These are phyloP conservation scores for Acanthochlamys bracteata DNA, from an alignment of 106 monocot species.

Conservation along the genomic window DNA sequence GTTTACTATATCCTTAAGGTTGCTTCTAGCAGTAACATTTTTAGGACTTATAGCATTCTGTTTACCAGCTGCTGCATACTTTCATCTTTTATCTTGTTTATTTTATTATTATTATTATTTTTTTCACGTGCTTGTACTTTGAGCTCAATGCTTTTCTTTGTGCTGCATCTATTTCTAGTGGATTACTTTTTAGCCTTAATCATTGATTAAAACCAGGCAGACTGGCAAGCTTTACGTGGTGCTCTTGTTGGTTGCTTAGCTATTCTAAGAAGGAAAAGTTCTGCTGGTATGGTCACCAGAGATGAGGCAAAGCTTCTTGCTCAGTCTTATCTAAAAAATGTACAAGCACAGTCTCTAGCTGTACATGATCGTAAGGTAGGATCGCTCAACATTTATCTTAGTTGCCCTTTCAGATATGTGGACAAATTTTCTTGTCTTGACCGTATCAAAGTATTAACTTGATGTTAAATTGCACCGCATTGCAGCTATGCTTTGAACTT, in stretches of 20 bases:
- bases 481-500: constrained; percentile 87
- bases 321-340: constrained; percentile 43
- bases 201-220: constrained; percentile 46
- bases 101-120: too few species aligned
- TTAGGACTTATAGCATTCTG: too few species aligned
- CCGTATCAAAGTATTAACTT: too few species aligned
- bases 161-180: not conserved
- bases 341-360: constrained; percentile 64
- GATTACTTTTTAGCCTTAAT: not conserved
- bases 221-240: constrained; percentile 86
- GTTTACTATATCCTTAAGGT: too few species aligned
- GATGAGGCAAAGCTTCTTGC: constrained; percentile 54
- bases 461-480: not conserved
- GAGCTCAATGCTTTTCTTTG: too few species aligned
- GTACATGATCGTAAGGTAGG: constrained; percentile 73
- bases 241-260: constrained; percentile 84
- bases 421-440: too few species aligned
- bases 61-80: too few species aligned
- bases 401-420: not conserved
- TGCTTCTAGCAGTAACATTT: too few species aligned
- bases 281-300: constrained; percentile 37
- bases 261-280: constrained; percentile 58
- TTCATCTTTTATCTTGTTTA: too few species aligned
- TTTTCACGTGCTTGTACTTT: too few species aligned
- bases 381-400: constrained; percentile 3